Evolutionary conservation across 2,329 filamentous ascomycete species (phyloP).

Genomic region (Bipolaris sorokiniana): DNA sequence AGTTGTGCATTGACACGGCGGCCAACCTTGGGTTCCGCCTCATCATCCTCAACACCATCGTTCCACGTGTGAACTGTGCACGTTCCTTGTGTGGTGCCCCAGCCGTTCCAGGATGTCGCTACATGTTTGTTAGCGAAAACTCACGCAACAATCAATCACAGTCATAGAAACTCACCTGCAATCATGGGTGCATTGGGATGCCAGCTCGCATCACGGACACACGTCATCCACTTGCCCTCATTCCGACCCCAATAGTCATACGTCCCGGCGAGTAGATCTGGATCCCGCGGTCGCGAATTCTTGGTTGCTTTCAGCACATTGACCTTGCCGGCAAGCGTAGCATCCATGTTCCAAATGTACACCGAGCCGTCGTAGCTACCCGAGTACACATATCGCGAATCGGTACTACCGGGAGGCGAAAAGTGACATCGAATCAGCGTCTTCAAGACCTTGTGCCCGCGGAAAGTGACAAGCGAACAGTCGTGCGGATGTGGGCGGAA

Average conservation of each 20-base stretch:
- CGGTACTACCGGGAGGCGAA: conserved; percentile 81
- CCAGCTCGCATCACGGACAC: conserved; percentile 89
- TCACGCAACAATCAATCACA: background rate
- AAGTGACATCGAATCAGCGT: conserved; percentile 97
- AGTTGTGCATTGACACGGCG: conserved; percentile 46
- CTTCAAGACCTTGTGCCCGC: conserved; percentile 84
- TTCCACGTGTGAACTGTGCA: conserved; percentile 82
- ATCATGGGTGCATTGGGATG: conserved; percentile 84
- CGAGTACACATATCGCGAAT: conserved; percentile 90
- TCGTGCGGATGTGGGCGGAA: conserved; percentile 81
- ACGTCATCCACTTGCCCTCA: conserved; percentile 70
- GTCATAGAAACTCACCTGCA: conserved; percentile 59
- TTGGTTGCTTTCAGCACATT: conserved; percentile 76
- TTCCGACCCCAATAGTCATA: conserved; percentile 65
- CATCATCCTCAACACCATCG: conserved; percentile 70
- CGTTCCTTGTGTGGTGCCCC: conserved; percentile 73
- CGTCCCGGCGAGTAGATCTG: conserved; percentile 60
- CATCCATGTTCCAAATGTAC: conserved; percentile 92
- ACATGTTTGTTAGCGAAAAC: conserved; percentile 20
- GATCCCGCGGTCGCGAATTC: conserved; percentile 63
- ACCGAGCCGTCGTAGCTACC: conserved; percentile 90
- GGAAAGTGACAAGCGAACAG: conserved; percentile 91
- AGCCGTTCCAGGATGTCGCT: conserved; percentile 86
- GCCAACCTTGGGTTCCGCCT: conserved; percentile 45
- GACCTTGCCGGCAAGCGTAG: conserved; percentile 77